A percentile compares a stretch with the other conserved stretches of the same genome.
Conservation (phyloP, 2,329 filamentous ascomycete genomes). For the Ceratocystis cubensis region DNA sequence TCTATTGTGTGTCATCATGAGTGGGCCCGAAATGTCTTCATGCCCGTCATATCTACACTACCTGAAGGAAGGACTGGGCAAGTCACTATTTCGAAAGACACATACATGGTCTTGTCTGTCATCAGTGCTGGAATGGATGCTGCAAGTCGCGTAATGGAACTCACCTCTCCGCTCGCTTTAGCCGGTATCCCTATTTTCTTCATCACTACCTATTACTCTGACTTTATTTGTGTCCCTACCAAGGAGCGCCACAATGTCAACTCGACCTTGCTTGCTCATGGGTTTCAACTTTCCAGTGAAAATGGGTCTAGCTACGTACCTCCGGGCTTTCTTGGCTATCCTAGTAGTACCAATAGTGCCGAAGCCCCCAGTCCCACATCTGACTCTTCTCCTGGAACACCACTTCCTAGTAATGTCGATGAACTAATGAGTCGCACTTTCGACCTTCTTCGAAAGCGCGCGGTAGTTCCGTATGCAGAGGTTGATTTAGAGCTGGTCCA, state of each 20-base stretch:
- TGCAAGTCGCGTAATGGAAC: slow-evolving; percentile 76
- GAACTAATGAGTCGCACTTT: slow-evolving; percentile 80
- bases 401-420: slow-evolving; percentile 61
- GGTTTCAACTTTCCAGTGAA: slow-evolving; percentile 66
- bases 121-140: slow-evolving; percentile 83
- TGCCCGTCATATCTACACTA: slow-evolving; percentile 54
- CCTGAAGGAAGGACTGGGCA: slow-evolving; percentile 39
- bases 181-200: slow-evolving; percentile 96
- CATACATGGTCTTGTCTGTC: slow-evolving; percentile 80
- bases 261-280: slow-evolving; percentile 60
- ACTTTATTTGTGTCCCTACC: slow-evolving; percentile 83
- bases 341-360: slow-evolving; percentile 27
- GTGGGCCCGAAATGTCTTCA: slow-evolving; percentile 63
- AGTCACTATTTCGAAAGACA: slow-evolving; percentile 66
- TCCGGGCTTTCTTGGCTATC: slow-evolving; percentile 15
- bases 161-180: slow-evolving; percentile 80
- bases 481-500: slow-evolving; percentile 60
- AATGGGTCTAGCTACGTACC: slow-evolving; percentile 35
- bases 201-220: slow-evolving; percentile 95
- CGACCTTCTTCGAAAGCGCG: slow-evolving; percentile 61
- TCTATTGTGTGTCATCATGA: slow-evolving; percentile 76
- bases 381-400: slow-evolving; percentile 46
- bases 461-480: slow-evolving; percentile 61
- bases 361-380: slow-evolving; percentile 27
- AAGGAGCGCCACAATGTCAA: slow-evolving; percentile 64